Evolutionary conservation across 1,284 basidiomycete genomes (phyloP), one percentile per base, ranked within the genome.

Genomic region (Sanghuangporus baumii): DNA sequence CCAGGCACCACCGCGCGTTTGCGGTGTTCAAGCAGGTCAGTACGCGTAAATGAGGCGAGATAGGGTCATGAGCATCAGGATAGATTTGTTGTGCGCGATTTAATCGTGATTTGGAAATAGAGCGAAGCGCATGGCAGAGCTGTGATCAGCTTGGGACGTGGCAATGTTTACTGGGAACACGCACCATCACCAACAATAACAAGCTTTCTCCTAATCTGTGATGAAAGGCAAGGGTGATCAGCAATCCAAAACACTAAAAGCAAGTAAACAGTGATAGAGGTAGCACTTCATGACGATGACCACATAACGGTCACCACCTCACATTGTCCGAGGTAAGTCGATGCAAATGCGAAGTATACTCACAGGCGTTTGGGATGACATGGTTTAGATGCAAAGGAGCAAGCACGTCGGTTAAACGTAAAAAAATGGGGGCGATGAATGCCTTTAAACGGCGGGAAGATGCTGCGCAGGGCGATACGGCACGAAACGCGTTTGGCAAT

Each of bases 121-220:
- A 61, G 66, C 51, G 64, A 55, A 50, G 57, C 57, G 58, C 40
- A 18, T 54, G 59, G 61, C 52, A 58, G 65, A 52, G 55, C 58
- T 59, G 36, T n/a, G 55, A 55, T 54, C 31, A 64, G 58, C 18
- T 34, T 41, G 26, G 47, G 16, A 26, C 38, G 23, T 55, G 55
- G 20, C 26, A 31, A 43, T 26, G 59, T 62, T 34, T 59, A 60
- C 12, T 16, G 9, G 20, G 8, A 18, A 68, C 88, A 91, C 75
- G 88, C 87, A 81, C 89, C 89, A 76, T 91, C 88, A 67, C 88
- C 88, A 66, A 90, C 88, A 73, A 90, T 88, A 73, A 90, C 88
- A 66, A 91, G 85, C 74, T 90, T 90, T 74, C 87, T 86, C 75
- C 86, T 81, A 73, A 89, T 87, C 79, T 88, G 40, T 20, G 34